Evolutionary conservation across 345 rosid genomes (phyloP), one percentile per base, ranked within the genome.

Genomic region (Gossypium mustelinum): DNA sequence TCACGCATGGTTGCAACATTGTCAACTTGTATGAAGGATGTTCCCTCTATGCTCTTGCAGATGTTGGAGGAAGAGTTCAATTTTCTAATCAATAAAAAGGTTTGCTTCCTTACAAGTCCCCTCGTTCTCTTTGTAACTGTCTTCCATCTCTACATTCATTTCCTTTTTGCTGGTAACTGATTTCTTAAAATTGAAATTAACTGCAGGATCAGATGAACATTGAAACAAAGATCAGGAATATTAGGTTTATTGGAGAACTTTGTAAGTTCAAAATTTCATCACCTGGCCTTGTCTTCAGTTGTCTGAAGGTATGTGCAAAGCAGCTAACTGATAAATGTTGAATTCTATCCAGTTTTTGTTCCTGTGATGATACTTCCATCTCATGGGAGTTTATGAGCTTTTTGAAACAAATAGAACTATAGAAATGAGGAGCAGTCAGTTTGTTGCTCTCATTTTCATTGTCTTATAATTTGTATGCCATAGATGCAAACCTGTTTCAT

Each of bases 181-280:
- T 11, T 6, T 75, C 18, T 50, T 41, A 60, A 62, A 61, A 70
- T 55, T 69, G 24, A 76, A 65, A 76, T 82, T 79, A 80, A 61
- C 58, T 82, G 85, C 93, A 93, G 99, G 98, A 96, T 86, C 99
- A 96, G 89, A 96, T 93, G 98, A 96, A 93, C 68, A 96, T 96
- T 20, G 98, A 96, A 86, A 92, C 99, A 24, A 93, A 93, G 84
- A 93, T 93, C 80, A 87, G 97, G 82, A 96, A 96, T 84, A 93
- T 90, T 72, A 93, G 99, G 81, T 96, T 96, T 80, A 87, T 96
- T 81, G 99, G 97, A 77, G 99, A 96, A 79, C 95, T 93, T 68
- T 92, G 99, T 95, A 96, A 96, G 85, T 93, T 93, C 77, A 93
- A 76, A 83, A 87, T 93, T 77, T 94, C 90, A 50, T 87, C 95